Evolutionary conservation across 148 eudicot genomes (phyloP).

Genomic region (Fagopyrum homotropicum): DNA sequence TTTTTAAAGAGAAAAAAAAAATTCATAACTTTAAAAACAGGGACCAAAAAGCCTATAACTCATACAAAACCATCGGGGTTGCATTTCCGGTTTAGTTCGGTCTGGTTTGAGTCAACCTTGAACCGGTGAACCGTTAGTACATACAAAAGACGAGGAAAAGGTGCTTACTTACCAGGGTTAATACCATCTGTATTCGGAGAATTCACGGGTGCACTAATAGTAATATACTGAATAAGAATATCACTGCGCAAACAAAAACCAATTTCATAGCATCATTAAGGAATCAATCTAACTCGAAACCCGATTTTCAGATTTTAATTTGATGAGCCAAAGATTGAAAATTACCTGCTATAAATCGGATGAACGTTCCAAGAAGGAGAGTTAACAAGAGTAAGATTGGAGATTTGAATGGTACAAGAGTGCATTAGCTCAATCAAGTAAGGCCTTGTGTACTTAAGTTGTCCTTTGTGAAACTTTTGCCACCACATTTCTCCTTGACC

Average conservation of each 20-base stretch:
- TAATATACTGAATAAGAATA: constrained; percentile 61
- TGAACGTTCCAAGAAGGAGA: constrained; percentile 96
- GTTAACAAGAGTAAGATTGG: constrained; percentile 67
- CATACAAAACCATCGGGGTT: no score
- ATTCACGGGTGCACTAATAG: constrained; percentile 68
- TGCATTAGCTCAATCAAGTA: constrained; percentile 81
- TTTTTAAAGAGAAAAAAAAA: no score
- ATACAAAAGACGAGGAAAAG: no score
- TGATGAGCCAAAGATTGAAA: neutral
- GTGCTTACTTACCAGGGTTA: constrained; percentile 70
- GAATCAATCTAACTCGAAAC: neutral
- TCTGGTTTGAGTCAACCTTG: no score
- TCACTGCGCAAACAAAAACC: constrained; percentile 36
- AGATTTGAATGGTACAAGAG: constrained; percentile 61
- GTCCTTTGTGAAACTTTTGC: constrained; percentile 51
- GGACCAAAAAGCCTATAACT: no score
- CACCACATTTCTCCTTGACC: constrained; percentile 93
- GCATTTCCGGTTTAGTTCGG: no score
- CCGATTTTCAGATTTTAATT: neutral
- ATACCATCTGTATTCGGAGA: constrained; percentile 97
- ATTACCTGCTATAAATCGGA: constrained; percentile 82
- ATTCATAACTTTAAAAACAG: no score
- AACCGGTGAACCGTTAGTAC: no score
- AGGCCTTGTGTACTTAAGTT: constrained; percentile 69
- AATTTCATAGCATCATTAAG: neutral